Conservation (phyloP, 139 green algal genomes). For the Chlamydomonas applanata region DNA sequence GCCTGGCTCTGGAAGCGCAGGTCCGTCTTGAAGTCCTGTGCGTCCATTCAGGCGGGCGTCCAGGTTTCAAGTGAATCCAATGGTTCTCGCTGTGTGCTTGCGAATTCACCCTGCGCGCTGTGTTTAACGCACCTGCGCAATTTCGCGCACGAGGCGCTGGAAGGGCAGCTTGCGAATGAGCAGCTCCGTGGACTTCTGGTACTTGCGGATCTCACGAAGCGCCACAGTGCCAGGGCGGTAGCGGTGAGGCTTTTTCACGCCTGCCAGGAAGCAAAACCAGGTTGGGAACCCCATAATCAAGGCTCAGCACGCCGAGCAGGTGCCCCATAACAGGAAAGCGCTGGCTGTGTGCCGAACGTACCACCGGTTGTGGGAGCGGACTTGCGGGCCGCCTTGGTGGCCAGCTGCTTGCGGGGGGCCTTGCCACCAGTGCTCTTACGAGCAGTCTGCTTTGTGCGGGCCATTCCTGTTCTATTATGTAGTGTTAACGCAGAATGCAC, state of each 20-base stretch:
- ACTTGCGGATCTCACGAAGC: slow-evolving; percentile 92
- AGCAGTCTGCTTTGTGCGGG: slow-evolving; percentile 97
- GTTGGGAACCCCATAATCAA: neutral
- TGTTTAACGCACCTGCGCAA: slow-evolving; percentile 76
- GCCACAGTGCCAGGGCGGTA: slow-evolving; percentile 86
- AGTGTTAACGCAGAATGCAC: too few species aligned
- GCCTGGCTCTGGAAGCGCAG: slow-evolving; percentile 90
- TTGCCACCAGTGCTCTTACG: slow-evolving; percentile 95
- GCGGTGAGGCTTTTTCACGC: slow-evolving; percentile 85
- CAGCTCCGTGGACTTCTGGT: slow-evolving; percentile 93
- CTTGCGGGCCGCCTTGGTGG: slow-evolving; percentile 91
- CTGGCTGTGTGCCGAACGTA: neutral
- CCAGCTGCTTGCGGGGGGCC: slow-evolving; percentile 91
- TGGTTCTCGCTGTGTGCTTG: slow-evolving; percentile 51
- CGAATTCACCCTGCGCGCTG: too few species aligned
- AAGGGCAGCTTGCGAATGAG: slow-evolving; percentile 97
- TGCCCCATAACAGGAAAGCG: too few species aligned
- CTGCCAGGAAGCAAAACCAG: neutral
- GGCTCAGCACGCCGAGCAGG: neutral
- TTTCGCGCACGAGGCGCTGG: slow-evolving; percentile 97
- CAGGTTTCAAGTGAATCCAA: slow-evolving; percentile 34
- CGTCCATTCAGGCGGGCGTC: slow-evolving; percentile 86
- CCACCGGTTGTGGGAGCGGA: slow-evolving; percentile 83
- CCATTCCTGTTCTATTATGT: slow-evolving; percentile 60
- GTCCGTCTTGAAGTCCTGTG: slow-evolving; percentile 96